Base-by-base conservation (phyloP, 2,329 filamentous ascomycete genomes). In the Aspergillus niger region DNA sequence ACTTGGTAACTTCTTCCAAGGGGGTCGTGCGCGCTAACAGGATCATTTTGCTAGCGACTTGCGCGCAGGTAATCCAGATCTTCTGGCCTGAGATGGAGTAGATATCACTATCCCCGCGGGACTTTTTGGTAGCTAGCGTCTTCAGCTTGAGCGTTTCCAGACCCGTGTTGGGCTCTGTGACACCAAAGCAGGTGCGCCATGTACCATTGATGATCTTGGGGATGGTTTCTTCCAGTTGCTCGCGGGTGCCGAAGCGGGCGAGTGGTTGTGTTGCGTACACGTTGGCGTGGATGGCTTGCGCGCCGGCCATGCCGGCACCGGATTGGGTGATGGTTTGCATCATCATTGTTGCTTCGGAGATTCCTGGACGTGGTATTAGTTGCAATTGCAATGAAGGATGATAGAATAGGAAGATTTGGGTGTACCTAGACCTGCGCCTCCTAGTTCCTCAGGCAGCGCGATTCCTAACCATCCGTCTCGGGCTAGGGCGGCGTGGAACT, bases 21-120 rank as follows among this genome's bases (percentile, higher is more conserved):
- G 89, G 84, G 0, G 87, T 91, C 0, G 91, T 96, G 1, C 91
- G 85, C 0, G 91, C 91, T 0, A 96, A 83, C 0, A 96, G 81
- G 3, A 96, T 88, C 91, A 96, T 96, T 69, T 91, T 91, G 3
- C 83, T 83, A 0, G 91, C 91, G 0, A 94, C 89, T 72, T 96
- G 91, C 0, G 91, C 91, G 56, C 87, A 93, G 0, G 91, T 91
- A 57, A 95, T 96, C 91, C 91, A 96, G 57, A 94, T 93, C 78
- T 96, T 96, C 72, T 94, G 90, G 0, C 91, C 91, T 0, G 85
- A 85, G 10, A 96, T 82, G 1, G 77, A 80, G 72, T 93, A 96
- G 3, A 80, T 36, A 4, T 10, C 13, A 36, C 32, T 36, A 36
- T 83, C 79, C 0, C 84, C 85, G 20, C 86, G 24, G 10, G 50